These are phyloP conservation scores for Lactarius hengduanensis DNA, from an alignment of 768 basidiomycete species.

Conservation along the genomic window DNA sequence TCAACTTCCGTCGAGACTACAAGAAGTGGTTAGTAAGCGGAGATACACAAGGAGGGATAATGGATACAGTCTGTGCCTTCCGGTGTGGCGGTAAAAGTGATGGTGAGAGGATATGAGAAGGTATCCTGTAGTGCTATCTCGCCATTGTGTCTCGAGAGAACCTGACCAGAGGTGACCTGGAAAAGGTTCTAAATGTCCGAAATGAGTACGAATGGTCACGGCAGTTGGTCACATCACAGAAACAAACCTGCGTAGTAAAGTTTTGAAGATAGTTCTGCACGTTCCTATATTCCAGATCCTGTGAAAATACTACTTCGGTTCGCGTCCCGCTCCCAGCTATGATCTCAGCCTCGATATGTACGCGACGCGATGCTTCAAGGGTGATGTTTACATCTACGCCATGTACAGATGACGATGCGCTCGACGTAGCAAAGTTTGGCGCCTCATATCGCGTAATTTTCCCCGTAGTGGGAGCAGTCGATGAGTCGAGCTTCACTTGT, in stretches of 20 bases:
- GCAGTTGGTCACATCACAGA: neutral
- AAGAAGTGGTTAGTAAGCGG: neutral
- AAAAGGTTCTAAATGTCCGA: conserved; percentile 41
- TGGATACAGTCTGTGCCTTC: conserved; percentile 38
- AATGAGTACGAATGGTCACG: neutral
- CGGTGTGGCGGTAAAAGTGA: conserved; percentile 35
- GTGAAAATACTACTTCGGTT: conserved; percentile 59
- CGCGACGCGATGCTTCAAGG: conserved; percentile 51
- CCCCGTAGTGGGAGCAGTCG: conserved; percentile 64
- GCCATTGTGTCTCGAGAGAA: conserved; percentile 50
- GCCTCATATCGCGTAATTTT: conserved; percentile 58
- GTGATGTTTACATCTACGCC: conserved; percentile 39
- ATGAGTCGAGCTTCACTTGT: conserved; percentile 67
- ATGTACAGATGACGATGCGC: conserved; percentile 44
- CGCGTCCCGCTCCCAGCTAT: conserved; percentile 57
- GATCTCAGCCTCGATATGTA: conserved; percentile 63
- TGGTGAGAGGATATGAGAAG: conserved; percentile 47
- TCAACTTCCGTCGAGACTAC: conserved; percentile 57
- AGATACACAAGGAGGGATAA: neutral
- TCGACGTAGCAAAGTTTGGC: conserved; percentile 54
- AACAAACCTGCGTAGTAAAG: conserved; percentile 40
- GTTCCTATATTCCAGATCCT: conserved; percentile 60
- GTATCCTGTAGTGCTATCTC: conserved; percentile 44
- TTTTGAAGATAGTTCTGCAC: conserved; percentile 57
- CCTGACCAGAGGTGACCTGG: conserved; percentile 45